Evolutionary conservation across 2,329 filamentous ascomycete genomes (phyloP), one percentile per base, ranked within the genome.

Genomic region (Talaromyces verruculosus): DNA sequence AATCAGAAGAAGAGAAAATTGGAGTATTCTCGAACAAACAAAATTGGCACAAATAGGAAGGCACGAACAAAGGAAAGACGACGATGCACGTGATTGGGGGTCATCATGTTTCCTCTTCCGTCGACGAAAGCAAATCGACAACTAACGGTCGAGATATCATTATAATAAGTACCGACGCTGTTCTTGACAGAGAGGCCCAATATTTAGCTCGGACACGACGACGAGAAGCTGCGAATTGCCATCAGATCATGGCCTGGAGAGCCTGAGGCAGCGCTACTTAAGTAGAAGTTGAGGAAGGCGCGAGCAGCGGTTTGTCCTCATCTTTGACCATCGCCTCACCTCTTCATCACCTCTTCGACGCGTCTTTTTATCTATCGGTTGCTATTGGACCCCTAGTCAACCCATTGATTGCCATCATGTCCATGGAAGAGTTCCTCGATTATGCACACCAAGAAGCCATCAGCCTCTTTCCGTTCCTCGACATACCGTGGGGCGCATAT

Each of bases 401-500:
- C 4, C 25, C 25, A 4, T 25, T 25, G 25, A 25, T 25, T 25
- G 25, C 25, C 25, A 25, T 25, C 2, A 25, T 25, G 57, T 60
- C 57, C 13, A 6, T 35, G 11, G 51, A 64, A 33, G 39, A 43
- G 4, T 64, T 64, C 39, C 13, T 45, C 51, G 11, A 22, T 1
- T 55, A 64, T 30, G 39, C 51, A 5, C 19, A 43, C 15, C 51
- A 58, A 11, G 35, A 64, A 17, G 28, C 28, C 39, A n/a, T 58
- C 11, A 25, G 5, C 3, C 22, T 47, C 1, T 55, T 63, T 3
- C 65, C 65, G 2, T 28, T 33, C 5, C 51, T 60, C 6, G 57
- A 60, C 28, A 45, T 60, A 43, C 57, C 53, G 2, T 63, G 41
- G 60, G 15, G 47, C 4, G n/a, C 65, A 2, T 66, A 66, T n/a